phyloP scores from a whole-genome alignment of 2,329 filamentous ascomycete genomes.

The Dothideomycetes sp. region DNA sequence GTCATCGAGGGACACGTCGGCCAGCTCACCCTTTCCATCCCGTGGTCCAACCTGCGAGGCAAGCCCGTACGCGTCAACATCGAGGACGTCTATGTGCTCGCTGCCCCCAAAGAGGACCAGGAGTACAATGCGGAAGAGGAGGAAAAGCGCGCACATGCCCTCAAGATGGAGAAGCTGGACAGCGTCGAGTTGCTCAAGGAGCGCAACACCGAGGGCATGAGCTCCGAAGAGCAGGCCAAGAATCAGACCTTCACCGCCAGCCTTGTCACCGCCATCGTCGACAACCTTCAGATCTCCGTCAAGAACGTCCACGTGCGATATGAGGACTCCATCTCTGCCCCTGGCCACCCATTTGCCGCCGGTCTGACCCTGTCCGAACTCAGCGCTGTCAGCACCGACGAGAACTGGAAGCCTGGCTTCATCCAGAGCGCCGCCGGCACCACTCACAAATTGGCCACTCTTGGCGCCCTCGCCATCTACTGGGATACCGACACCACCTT shows the following conservation, averaged over 20 bases:
- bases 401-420: constrained; percentile 90
- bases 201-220: constrained; percentile 82
- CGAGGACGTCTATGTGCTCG: constrained; percentile 91
- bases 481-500: constrained; percentile 94
- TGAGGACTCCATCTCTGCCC: constrained; percentile 91
- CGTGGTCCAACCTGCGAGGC: constrained; percentile 92
- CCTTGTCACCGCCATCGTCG: constrained; percentile 88
- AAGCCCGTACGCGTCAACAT: constrained; percentile 92
- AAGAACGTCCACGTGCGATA: constrained; percentile 99
- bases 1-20: constrained; percentile 92
- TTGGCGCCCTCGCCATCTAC: constrained; percentile 85
- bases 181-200: constrained; percentile 92
- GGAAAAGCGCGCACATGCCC: constrained; percentile 68
- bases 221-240: constrained; percentile 89
- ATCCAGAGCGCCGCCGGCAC: constrained; percentile 69
- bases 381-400: constrained; percentile 91
- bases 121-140: constrained; percentile 92
- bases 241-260: constrained; percentile 97
- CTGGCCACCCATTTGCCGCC: constrained; percentile 87
- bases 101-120: constrained; percentile 89
- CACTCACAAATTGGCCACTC: constrained; percentile 86
- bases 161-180: constrained; percentile 98
- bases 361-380: constrained; percentile 91
- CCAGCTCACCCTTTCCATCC: constrained; percentile 82
- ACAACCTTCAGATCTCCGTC: constrained; percentile 94